Evolutionary conservation across 2,329 filamentous ascomycete genomes (phyloP).

Genomic region (Epicoccum nigrum): DNA sequence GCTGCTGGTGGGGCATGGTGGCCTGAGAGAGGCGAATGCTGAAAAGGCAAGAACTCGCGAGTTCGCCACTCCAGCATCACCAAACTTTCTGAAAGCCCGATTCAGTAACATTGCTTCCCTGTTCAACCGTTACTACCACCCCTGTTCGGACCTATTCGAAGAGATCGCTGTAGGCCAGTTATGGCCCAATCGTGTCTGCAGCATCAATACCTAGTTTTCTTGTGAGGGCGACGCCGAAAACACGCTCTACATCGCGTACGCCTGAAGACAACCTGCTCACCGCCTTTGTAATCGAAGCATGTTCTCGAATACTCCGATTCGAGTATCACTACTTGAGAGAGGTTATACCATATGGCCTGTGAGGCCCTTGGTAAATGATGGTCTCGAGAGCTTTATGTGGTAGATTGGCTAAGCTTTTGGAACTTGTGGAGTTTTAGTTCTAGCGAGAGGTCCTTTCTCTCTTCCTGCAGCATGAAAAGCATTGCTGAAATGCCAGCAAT

Average conservation of each 20-base stretch:
- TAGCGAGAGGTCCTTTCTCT: too few relatives aligned
- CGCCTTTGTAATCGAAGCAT: background rate
- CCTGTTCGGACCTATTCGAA: background rate
- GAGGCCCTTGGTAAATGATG: too few relatives aligned
- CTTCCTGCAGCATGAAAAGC: too few relatives aligned
- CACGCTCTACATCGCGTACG: background rate
- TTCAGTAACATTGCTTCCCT: constrained; percentile 5
- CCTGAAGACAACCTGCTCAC: background rate
- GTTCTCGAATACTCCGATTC: too few relatives aligned
- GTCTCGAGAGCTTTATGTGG: too few relatives aligned
- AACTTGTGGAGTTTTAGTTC: too few relatives aligned
- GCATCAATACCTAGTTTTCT: background rate
- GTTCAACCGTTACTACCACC: constrained; percentile 1
- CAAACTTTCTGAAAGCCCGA: constrained; percentile 1
- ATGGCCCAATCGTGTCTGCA: constrained; percentile 6
- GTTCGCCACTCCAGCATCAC: constrained; percentile 13
- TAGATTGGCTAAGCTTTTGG: too few relatives aligned
- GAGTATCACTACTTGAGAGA: too few relatives aligned
- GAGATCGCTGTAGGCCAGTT: background rate
- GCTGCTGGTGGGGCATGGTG: constrained; percentile 1
- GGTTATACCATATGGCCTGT: too few relatives aligned
- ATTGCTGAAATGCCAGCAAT: too few relatives aligned
- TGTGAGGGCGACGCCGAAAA: background rate
- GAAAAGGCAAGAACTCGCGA: constrained; percentile 10
- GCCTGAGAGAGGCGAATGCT: constrained; percentile 9